Evolutionary conservation across 306 rosid species (phyloP).

Genomic region (Vigna angularis): DNA sequence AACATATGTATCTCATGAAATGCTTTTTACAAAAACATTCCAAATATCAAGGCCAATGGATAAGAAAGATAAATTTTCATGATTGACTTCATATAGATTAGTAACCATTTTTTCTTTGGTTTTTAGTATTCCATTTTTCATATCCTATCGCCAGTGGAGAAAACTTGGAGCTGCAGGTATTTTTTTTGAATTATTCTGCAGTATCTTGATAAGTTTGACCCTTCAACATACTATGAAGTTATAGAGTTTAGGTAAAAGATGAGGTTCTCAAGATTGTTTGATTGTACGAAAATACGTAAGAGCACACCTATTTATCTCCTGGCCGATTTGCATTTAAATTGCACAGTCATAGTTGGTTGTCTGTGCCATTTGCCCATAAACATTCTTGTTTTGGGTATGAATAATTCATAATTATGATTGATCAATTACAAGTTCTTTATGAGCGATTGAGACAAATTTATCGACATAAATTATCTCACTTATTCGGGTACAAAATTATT

Average conservation of each 20-base stretch:
- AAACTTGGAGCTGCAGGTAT: conserved; percentile 72
- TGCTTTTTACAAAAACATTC: too few relatives aligned
- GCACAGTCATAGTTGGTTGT: neutral
- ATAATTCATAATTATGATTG: too few relatives aligned
- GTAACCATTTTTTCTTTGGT: too few relatives aligned
- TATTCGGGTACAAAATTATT: neutral
- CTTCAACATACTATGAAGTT: neutral
- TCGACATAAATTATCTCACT: neutral
- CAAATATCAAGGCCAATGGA: too few relatives aligned
- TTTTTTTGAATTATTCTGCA: conserved; percentile 28
- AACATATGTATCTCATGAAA: too few relatives aligned
- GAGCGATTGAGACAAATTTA: neutral
- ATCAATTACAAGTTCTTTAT: neutral
- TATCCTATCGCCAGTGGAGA: conserved; percentile 71
- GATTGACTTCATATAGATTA: too few relatives aligned
- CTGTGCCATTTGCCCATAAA: neutral
- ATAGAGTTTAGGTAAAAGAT: neutral
- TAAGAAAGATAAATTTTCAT: too few relatives aligned
- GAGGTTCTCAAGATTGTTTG: neutral
- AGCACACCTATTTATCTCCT: neutral
- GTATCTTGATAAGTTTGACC: conserved; percentile 7
- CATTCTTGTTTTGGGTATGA: neutral
- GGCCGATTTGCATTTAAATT: neutral
- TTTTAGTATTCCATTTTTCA: too few relatives aligned
- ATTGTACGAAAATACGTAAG: neutral